Percentiles rank a stretch among this genome's conserved stretches.
phyloP scores from a whole-genome alignment of 1,139 yeast species.

The Geotrichum europaeum region DNA sequence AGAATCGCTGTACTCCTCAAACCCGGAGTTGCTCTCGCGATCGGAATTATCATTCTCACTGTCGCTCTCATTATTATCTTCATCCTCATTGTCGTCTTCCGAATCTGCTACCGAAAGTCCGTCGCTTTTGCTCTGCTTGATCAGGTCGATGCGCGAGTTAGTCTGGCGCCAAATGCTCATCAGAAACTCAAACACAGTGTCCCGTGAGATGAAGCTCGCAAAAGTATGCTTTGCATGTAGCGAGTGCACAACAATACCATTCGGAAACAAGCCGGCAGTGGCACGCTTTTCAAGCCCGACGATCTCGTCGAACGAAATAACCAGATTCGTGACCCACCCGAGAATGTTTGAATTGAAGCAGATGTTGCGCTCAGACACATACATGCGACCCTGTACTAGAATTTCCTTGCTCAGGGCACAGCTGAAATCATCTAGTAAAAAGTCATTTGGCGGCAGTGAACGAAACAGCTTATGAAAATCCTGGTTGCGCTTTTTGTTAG shows the following conservation, averaged over 20 bases:
- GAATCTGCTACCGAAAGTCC: slow-evolving; percentile 34
- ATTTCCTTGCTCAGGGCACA: slow-evolving; percentile 90
- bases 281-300: slow-evolving; percentile 67
- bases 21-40: neutral
- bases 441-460: slow-evolving; percentile 61
- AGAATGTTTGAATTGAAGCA: slow-evolving; percentile 89
- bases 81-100: slow-evolving; percentile 39
- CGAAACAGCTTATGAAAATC: slow-evolving; percentile 77
- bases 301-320: slow-evolving; percentile 68
- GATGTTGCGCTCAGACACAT: slow-evolving; percentile 70
- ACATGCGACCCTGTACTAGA: slow-evolving; percentile 83
- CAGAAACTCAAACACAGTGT: slow-evolving; percentile 65
- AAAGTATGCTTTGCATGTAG: slow-evolving; percentile 58
- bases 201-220: slow-evolving; percentile 84
- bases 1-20: slow-evolving; percentile 18
- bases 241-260: slow-evolving; percentile 77
- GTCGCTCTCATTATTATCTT: slow-evolving; percentile 24
- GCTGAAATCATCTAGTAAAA: slow-evolving; percentile 74
- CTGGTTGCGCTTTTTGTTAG: slow-evolving; percentile 62
- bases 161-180: slow-evolving; percentile 37
- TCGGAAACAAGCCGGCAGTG: slow-evolving; percentile 88
- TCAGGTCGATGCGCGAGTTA: slow-evolving; percentile 16
- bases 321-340: slow-evolving; percentile 86
- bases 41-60: slow-evolving; percentile 23
- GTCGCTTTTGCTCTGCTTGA: neutral